Percentiles rank a stretch among this genome's conserved stretches.
Evolutionary conservation across 495 filamentous ascomycete genomes (phyloP).

Genomic region (Tuber brumale): DNA sequence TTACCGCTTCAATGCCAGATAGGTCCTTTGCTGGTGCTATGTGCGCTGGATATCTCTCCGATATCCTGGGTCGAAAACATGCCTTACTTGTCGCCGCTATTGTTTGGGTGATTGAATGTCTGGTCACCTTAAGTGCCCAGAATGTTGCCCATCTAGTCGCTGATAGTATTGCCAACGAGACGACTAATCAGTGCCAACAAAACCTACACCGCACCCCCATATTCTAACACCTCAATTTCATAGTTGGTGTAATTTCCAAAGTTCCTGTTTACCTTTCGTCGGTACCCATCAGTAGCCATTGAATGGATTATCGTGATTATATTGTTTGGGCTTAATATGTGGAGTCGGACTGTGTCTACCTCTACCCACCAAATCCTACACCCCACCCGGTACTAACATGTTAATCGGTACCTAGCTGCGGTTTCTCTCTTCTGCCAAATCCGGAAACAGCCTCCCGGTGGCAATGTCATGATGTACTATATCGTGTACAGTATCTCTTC

Average conservation of each 20-base stretch:
- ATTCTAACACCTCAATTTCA: neutral
- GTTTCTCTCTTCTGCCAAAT: constrained; percentile 75
- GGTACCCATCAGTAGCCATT: too few relatives aligned
- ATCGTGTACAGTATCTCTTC: constrained; percentile 63
- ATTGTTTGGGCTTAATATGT: constrained; percentile 62
- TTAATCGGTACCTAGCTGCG: constrained; percentile 48
- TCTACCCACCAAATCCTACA: neutral
- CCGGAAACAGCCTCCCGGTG: constrained; percentile 76
- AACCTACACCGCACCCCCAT: neutral
- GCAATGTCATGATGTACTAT: constrained; percentile 78
- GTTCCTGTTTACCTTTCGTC: constrained; percentile 76
- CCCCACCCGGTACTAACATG: neutral
- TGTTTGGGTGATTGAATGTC: constrained; percentile 55
- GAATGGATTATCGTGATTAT: too few relatives aligned
- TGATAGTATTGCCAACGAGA: constrained; percentile 70
- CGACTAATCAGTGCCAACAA: constrained; percentile 43
- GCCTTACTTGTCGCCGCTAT: constrained; percentile 41
- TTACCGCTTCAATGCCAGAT: constrained; percentile 65
- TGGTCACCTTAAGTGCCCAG: constrained; percentile 63
- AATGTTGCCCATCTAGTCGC: constrained; percentile 68
- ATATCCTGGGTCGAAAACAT: constrained; percentile 60
- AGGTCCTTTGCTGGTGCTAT: constrained; percentile 70
- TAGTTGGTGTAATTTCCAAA: constrained; percentile 68
- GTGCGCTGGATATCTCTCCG: constrained; percentile 60
- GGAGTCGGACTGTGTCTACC: constrained; percentile 33